These are phyloP conservation scores for Tuber melanosporum DNA, from an alignment of 495 filamentous ascomycete species.

Conservation along the genomic window DNA sequence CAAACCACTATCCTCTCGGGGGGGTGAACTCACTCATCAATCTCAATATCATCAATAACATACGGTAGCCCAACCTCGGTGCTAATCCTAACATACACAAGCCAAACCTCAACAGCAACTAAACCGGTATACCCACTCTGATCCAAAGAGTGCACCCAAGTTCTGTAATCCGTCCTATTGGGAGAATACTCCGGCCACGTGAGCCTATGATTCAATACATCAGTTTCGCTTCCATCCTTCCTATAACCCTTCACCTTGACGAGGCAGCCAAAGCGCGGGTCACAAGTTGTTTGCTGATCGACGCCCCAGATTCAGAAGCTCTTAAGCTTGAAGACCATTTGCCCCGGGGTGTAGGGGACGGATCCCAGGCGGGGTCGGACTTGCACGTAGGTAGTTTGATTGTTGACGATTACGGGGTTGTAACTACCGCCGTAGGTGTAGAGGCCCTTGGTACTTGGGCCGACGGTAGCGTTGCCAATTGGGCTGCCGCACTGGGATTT, in stretches of 20 bases:
- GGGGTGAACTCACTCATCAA: background rate
- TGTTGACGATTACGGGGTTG: background rate
- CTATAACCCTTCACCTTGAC: background rate
- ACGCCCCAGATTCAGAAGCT: background rate
- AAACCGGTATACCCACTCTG: background rate
- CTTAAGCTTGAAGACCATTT: slow-evolving; percentile 1
- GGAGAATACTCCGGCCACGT: background rate
- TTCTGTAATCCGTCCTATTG: background rate
- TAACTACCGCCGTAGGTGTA: background rate
- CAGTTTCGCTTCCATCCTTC: background rate
- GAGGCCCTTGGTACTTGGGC: background rate
- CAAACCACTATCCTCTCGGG: background rate
- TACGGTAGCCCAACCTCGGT: background rate
- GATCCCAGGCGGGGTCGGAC: background rate
- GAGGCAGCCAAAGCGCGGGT: slow-evolving; percentile 2
- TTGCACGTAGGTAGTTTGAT: background rate
- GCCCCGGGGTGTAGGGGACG: background rate
- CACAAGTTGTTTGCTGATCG: background rate
- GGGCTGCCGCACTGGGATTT: background rate
- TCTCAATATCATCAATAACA: background rate
- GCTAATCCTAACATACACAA: slow-evolving; percentile 2
- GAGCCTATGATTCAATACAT: background rate
- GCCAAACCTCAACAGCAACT: background rate
- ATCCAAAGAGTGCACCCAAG: background rate
- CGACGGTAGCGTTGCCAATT: background rate